Percentiles rank a stretch among this genome's conserved stretches.
Conservation (phyloP, 257 asterid species). For the Solanum piurae region DNA sequence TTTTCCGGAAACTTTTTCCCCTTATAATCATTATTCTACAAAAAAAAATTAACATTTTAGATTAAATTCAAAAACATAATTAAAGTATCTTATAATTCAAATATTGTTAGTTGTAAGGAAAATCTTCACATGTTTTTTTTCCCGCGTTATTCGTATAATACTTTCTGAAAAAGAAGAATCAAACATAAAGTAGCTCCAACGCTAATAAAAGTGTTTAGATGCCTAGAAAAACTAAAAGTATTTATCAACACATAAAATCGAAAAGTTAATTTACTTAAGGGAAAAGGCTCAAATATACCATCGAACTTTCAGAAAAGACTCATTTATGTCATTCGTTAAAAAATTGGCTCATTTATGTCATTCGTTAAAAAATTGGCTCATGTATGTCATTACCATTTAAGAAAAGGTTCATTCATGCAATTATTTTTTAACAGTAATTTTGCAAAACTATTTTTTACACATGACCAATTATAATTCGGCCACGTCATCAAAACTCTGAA, state of each 20-base stretch:
- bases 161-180: neutral
- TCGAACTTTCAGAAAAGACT: too few species aligned
- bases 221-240: neutral
- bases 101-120: neutral
- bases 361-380: too few species aligned
- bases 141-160: neutral
- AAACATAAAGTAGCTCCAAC: neutral
- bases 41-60: neutral
- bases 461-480: too few species aligned
- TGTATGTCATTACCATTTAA: too few species aligned
- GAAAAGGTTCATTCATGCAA: too few species aligned
- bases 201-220: neutral
- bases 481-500: too few species aligned
- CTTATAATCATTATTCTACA: neutral
- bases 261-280: neutral
- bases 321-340: too few species aligned
- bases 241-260: neutral
- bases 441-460: too few species aligned
- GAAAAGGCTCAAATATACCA: too few species aligned
- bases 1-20: neutral
- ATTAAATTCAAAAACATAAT: neutral
- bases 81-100: neutral
- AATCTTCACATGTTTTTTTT: neutral
- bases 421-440: too few species aligned
- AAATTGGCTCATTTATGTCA: too few species aligned